These are phyloP conservation scores for Chrysosporium queenslandicum DNA, from an alignment of 2,329 filamentous ascomycete species.

Conservation along the genomic window DNA sequence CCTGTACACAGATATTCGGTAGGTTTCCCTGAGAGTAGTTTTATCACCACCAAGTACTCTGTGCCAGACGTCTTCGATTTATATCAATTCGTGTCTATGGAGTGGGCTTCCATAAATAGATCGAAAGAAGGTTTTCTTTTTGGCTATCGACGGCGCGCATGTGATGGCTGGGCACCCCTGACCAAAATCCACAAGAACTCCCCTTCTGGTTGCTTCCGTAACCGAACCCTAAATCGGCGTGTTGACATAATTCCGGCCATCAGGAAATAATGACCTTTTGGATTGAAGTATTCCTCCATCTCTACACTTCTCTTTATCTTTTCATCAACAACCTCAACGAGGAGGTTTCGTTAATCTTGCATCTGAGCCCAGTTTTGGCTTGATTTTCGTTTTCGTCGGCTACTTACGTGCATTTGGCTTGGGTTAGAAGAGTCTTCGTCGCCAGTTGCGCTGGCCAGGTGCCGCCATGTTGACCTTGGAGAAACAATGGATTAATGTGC, in stretches of 20 bases:
- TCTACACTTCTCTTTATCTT: not conserved
- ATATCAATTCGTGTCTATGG: too few relatives aligned
- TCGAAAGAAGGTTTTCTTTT: slow-evolving; percentile 3
- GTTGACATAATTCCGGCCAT: slow-evolving; percentile 9
- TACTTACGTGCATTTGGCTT: not conserved
- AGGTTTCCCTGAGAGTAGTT: not conserved
- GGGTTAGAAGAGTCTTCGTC: slow-evolving; percentile 5
- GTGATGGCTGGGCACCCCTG: not conserved
- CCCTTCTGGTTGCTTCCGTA: slow-evolving; percentile 11
- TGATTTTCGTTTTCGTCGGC: not conserved
- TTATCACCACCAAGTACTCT: too few relatives aligned
- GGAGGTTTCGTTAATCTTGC: not conserved
- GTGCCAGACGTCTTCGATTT: too few relatives aligned
- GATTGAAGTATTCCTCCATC: slow-evolving; percentile 4
- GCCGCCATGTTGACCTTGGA: slow-evolving; percentile 41
- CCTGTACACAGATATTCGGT: too few relatives aligned
- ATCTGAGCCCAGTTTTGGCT: not conserved
- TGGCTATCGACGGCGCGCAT: not conserved
- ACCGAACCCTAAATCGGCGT: slow-evolving; percentile 8
- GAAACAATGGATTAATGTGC: slow-evolving; percentile 63
- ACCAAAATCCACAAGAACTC: slow-evolving; percentile 3
- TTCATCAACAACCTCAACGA: not conserved
- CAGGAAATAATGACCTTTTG: slow-evolving; percentile 7
- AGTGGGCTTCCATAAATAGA: not conserved
- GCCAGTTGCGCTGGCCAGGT: slow-evolving; percentile 11